phyloP scores from a whole-genome alignment of 192 early-diverging fungal genomes.

The Dimargaris verticillata region DNA sequence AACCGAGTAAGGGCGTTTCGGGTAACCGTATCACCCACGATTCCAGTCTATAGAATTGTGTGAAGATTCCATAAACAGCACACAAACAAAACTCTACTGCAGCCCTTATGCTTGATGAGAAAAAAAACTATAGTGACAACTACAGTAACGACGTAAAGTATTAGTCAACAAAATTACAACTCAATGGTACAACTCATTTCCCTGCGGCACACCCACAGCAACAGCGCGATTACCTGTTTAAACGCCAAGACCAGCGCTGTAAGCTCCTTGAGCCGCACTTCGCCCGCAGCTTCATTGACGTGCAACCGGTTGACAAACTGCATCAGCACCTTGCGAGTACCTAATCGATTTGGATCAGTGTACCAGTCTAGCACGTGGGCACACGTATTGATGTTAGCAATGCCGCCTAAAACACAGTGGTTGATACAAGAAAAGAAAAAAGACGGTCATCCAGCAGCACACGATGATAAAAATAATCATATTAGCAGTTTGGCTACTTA shows the following conservation, averaged over 20 bases:
- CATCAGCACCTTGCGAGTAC: not conserved
- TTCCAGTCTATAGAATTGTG: conserved; percentile 23
- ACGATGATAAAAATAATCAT: not conserved
- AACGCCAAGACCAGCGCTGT: conserved; percentile 20
- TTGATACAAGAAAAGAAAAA: not conserved
- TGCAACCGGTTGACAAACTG: conserved; percentile 9
- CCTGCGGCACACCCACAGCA: too few relatives aligned
- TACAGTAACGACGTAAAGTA: not conserved
- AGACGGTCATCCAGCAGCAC: not conserved
- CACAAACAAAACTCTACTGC: not conserved
- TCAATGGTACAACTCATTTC: not conserved
- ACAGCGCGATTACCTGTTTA: conserved; percentile 24
- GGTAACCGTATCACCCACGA: conserved; percentile 33
- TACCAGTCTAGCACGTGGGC: not conserved
- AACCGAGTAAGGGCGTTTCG: conserved; percentile 37
- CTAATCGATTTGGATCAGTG: not conserved
- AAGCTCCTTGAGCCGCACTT: conserved; percentile 21
- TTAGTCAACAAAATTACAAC: not conserved
- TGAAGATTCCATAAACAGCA: conserved; percentile 1
- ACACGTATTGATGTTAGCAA: not conserved
- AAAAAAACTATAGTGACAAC: not conserved
- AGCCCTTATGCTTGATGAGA: not conserved
- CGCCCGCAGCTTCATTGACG: conserved; percentile 25
- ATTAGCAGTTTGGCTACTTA: conserved; percentile 10
- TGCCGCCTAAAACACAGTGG: not conserved